Percentiles rank a stretch among this genome's conserved stretches.
These are phyloP conservation scores for Pichia sp. DNA, from an alignment of 1,139 yeast species.

Conservation along the genomic window DNA sequence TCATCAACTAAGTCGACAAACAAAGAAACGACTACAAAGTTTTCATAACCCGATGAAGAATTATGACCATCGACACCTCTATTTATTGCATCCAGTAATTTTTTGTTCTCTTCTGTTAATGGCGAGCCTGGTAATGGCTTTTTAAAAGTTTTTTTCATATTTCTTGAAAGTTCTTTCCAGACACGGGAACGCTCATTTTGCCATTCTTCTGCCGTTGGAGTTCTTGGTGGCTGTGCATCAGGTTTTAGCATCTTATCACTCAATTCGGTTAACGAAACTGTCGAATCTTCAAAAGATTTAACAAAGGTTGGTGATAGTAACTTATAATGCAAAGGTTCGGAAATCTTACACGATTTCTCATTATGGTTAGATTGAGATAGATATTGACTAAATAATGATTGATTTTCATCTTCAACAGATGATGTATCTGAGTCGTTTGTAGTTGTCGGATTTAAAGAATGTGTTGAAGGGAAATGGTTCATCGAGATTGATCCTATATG, in stretches of 20 bases:
- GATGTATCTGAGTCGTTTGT: constrained; percentile 2
- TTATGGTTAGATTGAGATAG: constrained; percentile 2
- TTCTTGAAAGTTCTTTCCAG: constrained; percentile 54
- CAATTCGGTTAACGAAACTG: constrained; percentile 17
- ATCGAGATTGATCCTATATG: neutral
- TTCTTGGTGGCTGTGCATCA: constrained; percentile 8
- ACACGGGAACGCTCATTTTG: constrained; percentile 48
- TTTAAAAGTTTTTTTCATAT: constrained; percentile 55
- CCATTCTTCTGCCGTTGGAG: constrained; percentile 64
- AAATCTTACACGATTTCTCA: constrained; percentile 8
- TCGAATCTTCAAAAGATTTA: constrained; percentile 14
- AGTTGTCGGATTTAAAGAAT: neutral
- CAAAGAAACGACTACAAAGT: constrained; percentile 63
- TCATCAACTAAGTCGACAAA: constrained; percentile 69
- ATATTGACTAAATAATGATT: constrained; percentile 9
- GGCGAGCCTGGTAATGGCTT: constrained; percentile 63
- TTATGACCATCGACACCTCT: constrained; percentile 79
- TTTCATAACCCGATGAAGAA: constrained; percentile 50
- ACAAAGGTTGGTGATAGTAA: constrained; percentile 21
- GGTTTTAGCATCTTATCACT: constrained; percentile 3
- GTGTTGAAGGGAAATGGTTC: neutral
- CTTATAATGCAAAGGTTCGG: constrained; percentile 18
- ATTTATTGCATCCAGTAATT: constrained; percentile 57
- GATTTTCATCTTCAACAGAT: constrained; percentile 4
- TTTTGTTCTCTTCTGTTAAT: constrained; percentile 48